Evolutionary conservation across 768 basidiomycete species (phyloP).

Genomic region (Naganishia randhawae): DNA sequence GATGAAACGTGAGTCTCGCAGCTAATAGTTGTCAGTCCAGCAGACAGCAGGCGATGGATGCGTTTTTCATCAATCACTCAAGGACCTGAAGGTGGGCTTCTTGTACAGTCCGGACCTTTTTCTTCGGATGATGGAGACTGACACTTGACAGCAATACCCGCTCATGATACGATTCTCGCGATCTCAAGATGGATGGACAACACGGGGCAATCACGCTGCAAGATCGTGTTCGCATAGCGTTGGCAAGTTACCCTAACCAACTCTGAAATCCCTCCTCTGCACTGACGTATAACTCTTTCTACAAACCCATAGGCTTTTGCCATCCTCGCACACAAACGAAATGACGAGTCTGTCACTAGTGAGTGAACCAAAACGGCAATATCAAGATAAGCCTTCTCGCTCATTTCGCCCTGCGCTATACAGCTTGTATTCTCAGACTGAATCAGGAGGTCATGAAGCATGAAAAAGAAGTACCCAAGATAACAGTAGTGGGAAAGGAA

Average conservation of each 20-base stretch:
- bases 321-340: neutral
- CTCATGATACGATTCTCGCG: no score
- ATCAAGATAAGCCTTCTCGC: neutral
- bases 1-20: neutral
- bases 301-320: neutral
- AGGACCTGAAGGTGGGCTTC: no score
- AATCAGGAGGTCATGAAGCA: no score
- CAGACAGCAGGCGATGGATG: no score
- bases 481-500: no score
- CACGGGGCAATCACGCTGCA: neutral
- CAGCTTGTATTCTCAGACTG: neutral
- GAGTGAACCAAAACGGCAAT: neutral
- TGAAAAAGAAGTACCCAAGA: no score
- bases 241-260: neutral
- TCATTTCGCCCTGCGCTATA: neutral
- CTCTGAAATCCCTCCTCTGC: neutral
- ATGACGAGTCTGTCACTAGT: conserved; percentile 1
- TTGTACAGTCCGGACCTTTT: no score
- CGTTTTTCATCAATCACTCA: no score
- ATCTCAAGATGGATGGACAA: neutral
- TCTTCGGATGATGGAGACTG: no score
- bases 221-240: conserved; percentile 1
- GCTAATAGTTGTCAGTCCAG: neutral
- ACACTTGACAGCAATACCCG: no score
- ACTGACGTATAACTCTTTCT: no score